Conservation (phyloP, 139 green algal genomes). For the Micractinium sp. region DNA sequence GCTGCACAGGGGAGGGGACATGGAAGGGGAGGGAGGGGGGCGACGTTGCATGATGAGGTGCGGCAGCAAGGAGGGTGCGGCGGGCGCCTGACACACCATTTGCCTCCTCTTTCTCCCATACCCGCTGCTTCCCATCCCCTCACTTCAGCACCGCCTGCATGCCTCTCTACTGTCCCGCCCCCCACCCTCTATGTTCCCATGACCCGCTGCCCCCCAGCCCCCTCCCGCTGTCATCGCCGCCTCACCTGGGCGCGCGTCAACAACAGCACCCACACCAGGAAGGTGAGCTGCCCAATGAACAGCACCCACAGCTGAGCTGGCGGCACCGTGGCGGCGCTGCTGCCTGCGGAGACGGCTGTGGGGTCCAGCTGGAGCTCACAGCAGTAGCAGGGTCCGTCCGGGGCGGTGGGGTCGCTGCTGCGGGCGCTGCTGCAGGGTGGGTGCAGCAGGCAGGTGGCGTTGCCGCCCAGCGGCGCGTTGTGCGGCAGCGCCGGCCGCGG, state of each 20-base stretch:
- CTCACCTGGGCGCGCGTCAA: constrained; percentile 44
- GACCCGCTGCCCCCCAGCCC: not conserved
- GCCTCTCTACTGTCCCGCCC: not conserved
- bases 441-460: constrained; percentile 40
- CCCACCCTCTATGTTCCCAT: not conserved
- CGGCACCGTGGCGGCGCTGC: constrained; percentile 16
- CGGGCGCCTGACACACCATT: no score
- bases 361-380: constrained; percentile 43
- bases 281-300: constrained; percentile 49
- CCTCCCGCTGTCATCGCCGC: no score
- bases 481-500: not conserved
- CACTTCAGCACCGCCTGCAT: not conserved
- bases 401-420: constrained; percentile 12
- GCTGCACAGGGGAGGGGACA: not conserved
- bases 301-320: constrained; percentile 53
- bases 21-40: not conserved
- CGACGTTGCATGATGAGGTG: not conserved
- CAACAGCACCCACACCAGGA: constrained; percentile 53
- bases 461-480: not conserved
- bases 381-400: constrained; percentile 55
- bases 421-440: constrained; percentile 26
- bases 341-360: not conserved
- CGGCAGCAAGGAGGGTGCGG: not conserved
- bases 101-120: no score
- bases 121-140: no score